Evolutionary conservation across 2,329 filamentous ascomycete genomes (phyloP), one percentile per base, ranked within the genome.

Genomic region (Madurella mycetomatis): DNA sequence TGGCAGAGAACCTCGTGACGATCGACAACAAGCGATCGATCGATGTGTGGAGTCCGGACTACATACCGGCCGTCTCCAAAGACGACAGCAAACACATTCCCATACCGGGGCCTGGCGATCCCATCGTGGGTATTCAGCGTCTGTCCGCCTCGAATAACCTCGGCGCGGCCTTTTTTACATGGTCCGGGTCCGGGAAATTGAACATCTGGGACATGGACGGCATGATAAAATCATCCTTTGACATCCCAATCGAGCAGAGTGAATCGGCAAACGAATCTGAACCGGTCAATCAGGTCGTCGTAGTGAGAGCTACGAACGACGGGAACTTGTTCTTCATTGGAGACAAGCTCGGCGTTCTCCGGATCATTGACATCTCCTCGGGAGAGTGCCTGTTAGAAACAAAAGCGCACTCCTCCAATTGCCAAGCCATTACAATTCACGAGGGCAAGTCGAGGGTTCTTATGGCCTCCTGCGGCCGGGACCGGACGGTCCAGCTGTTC

Each of bases 401-500:
- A 41, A 94, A 95, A 67, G 94, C 92, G 30, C 94, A 99, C 67
- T 82, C 87, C 5, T 85, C 85, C 8, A 90, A 96, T 64, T 88
- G 95, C 58, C 90, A 90, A 40, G 88, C 87, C 63, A 86, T 97
- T 61, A 83, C 86, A 17, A 77, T 95, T 4, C 84, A 84, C 63
- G 82, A 89, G 62, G 77, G 78, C 43, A 76, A 80, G 1, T 75
- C 79, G 1, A 77, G 74, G 45, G 80, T 83, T 37, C 75, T 96
- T 44, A 77, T 97, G 62, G 92, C 89, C 16, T 91, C 86, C 11
- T 92, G 87, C 66, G 89, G 90, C 37, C 82, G 94, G 60, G 94
- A 99, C 70, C 86, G 94, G 48, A 96, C 88, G n/a, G 83, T 92
- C 1, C 94, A 99, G 68, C 74, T 99, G n/a, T 97, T 96, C 67